Conservation (phyloP, 805 yeast species). For the Saturnispora kantuleensis region DNA sequence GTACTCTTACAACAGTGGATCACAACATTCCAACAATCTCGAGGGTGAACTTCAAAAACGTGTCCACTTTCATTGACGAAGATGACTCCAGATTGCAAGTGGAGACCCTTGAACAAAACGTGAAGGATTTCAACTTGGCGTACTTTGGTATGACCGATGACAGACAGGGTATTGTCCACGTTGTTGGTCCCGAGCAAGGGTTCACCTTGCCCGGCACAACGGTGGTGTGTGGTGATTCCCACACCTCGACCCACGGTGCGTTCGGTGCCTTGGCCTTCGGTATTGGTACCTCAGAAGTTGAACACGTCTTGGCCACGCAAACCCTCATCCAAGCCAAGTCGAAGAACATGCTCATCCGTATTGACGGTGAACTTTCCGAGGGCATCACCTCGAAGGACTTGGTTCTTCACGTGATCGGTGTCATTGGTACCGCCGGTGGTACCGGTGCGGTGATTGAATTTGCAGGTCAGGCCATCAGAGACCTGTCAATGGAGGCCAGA, state of each 20-base stretch:
- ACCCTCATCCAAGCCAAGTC: constrained; percentile 90
- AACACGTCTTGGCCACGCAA: constrained; percentile 97
- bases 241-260: constrained; percentile 98
- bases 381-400: constrained; percentile 96
- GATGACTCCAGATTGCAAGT: constrained; percentile 90
- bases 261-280: constrained; percentile 97
- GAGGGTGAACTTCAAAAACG: constrained; percentile 64
- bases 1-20: constrained; percentile 91
- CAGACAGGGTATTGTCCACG: constrained; percentile 97
- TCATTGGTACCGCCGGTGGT: constrained; percentile 99
- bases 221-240: constrained; percentile 98
- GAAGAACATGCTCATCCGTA: constrained; percentile 85
- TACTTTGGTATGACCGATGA: constrained; percentile 91
- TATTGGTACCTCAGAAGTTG: constrained; percentile 98
- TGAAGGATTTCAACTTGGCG: constrained; percentile 78
- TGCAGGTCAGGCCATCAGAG: constrained; percentile 89
- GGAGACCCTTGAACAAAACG: constrained; percentile 85
- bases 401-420: constrained; percentile 88
- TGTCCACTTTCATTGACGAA: constrained; percentile 76
- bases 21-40: constrained; percentile 95
- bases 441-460: constrained; percentile 96
- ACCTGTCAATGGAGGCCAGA: constrained; percentile 90
- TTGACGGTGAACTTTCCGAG: constrained; percentile 72
- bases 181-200: constrained; percentile 98
- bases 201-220: constrained; percentile 98